Conservation (phyloP, 805 yeast genomes). For the Hanseniaspora pseudoguilliermondii region DNA sequence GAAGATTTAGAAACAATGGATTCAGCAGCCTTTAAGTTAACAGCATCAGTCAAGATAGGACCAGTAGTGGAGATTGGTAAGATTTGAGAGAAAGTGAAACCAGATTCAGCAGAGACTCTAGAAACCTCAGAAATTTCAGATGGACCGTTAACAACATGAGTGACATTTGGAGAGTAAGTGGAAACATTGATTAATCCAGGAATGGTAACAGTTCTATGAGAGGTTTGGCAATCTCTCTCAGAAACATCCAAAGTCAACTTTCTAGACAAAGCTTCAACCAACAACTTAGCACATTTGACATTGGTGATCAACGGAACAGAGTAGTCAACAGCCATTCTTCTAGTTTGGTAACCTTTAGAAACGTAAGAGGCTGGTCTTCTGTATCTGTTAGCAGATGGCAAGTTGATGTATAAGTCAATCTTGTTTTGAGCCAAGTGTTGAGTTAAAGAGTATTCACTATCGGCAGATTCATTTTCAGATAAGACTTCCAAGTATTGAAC, state of each 20-base stretch:
- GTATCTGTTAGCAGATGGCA: constrained; percentile 93
- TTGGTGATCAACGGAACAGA: constrained; percentile 95
- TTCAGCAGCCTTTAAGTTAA: constrained; percentile 51
- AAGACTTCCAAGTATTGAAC: constrained; percentile 89
- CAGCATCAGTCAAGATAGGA: constrained; percentile 49
- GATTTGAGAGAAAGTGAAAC: constrained; percentile 76
- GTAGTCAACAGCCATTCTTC: constrained; percentile 99
- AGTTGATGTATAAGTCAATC: constrained; percentile 89
- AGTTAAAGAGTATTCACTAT: constrained; percentile 86
- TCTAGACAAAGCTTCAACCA: constrained; percentile 87
- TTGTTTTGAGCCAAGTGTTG: constrained; percentile 93
- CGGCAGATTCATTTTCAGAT: constrained; percentile 61
- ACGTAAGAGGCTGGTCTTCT: constrained; percentile 98
- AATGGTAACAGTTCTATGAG: constrained; percentile 65
- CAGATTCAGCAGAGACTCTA: constrained; percentile 62
- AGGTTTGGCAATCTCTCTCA: constrained; percentile 77
- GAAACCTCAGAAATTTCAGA: constrained; percentile 55
- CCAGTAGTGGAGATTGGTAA: constrained; percentile 59
- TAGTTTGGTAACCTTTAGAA: constrained; percentile 92
- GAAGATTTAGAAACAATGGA: constrained; percentile 42
- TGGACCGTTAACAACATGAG: constrained; percentile 33
- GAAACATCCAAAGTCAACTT: constrained; percentile 51
- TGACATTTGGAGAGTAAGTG: constrained; percentile 60
- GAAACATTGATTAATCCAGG: constrained; percentile 83
- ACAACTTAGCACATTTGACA: constrained; percentile 89